Percentiles rank a stretch among this genome's conserved stretches.
Evolutionary conservation across 331 rosid species (phyloP).

Genomic region (Phaseolus coccineus): DNA sequence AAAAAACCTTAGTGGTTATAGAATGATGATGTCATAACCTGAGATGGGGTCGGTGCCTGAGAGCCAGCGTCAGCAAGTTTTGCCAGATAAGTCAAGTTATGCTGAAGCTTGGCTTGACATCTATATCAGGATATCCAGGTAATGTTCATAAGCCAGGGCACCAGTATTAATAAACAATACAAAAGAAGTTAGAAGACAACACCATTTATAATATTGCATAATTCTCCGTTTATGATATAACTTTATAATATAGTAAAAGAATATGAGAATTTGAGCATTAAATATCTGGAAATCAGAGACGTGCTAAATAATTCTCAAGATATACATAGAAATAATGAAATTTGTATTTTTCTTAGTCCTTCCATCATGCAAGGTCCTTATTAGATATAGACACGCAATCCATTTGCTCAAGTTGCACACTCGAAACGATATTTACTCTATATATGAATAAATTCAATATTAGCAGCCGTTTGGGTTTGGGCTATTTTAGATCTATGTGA

Average conservation of each 20-base stretch:
- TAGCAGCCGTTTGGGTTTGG: conserved; percentile 7
- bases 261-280: no score
- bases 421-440: conserved; percentile 8
- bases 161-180: conserved; percentile 10
- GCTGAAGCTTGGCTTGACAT: conserved; percentile 59
- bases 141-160: conserved; percentile 13
- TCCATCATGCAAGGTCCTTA: background rate
- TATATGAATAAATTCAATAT: background rate
- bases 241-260: no score
- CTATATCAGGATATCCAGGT: conserved; percentile 41
- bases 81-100: conserved; percentile 61
- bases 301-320: no score
- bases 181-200: background rate
- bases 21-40: conserved; percentile 46
- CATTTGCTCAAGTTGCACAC: background rate
- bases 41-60: conserved; percentile 43
- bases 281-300: no score
- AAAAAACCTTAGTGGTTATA: background rate
- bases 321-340: background rate
- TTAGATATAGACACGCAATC: conserved; percentile 4
- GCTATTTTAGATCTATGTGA: background rate
- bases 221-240: no score
- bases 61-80: conserved; percentile 55
- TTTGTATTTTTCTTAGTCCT: conserved; percentile 18
- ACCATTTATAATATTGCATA: no score